These are phyloP conservation scores for Phaeolepiota aurea DNA, from an alignment of 768 basidiomycete species.

Conservation along the genomic window DNA sequence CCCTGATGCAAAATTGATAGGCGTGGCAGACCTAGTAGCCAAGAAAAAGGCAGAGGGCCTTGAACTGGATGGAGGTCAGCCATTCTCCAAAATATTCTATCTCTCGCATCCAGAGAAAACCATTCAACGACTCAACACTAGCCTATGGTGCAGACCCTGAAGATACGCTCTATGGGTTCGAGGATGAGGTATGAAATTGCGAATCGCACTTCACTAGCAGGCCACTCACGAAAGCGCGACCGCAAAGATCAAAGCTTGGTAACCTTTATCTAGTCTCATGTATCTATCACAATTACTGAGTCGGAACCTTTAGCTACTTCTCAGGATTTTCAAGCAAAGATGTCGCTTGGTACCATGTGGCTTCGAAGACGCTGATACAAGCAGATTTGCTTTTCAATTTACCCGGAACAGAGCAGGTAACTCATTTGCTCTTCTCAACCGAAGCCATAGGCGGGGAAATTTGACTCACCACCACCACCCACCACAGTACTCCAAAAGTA, in stretches of 20 bases:
- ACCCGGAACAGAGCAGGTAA: conserved; percentile 70
- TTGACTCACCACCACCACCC: neutral
- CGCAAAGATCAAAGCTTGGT: conserved; percentile 43
- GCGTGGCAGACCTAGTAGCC: conserved; percentile 45
- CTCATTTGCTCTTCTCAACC: no score
- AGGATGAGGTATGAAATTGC: conserved; percentile 52
- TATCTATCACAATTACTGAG: neutral
- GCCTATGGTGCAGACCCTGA: conserved; percentile 57
- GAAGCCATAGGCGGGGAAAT: no score
- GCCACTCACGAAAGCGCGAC: neutral
- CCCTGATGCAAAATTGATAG: conserved; percentile 63
- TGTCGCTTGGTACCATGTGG: conserved; percentile 70
- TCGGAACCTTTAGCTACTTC: conserved; percentile 50
- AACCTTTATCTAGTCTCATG: neutral
- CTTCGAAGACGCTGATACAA: conserved; percentile 64
- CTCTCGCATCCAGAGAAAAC: no score
- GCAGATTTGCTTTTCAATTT: conserved; percentile 84
- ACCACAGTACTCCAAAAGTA: neutral
- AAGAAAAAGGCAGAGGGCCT: conserved; percentile 40
- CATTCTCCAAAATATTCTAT: no score
- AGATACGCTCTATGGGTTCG: conserved; percentile 67
- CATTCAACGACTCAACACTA: conserved; percentile 14
- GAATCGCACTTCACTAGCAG: no score
- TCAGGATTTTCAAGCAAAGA: conserved; percentile 70
- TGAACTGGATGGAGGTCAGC: conserved; percentile 55